Evolutionary conservation across 805 yeast genomes (phyloP).

Genomic region (Wickerhamomyces chaumierensis): DNA sequence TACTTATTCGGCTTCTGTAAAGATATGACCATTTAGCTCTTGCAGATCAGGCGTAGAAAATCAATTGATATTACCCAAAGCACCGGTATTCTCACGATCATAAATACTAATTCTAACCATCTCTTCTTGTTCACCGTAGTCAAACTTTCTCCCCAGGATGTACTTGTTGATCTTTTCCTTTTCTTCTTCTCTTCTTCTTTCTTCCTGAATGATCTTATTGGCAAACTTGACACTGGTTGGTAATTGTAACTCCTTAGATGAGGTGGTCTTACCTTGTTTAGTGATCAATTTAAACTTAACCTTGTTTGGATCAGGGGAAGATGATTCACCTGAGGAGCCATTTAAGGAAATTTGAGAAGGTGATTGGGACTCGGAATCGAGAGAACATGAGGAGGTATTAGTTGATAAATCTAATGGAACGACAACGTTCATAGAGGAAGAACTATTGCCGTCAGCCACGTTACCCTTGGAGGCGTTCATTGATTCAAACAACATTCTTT

Average conservation of each 20-base stretch:
- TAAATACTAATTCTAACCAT: too few relatives aligned
- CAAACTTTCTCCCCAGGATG: conserved; percentile 30
- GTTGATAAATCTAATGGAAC: neutral
- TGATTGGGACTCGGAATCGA: too few relatives aligned
- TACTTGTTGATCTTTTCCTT: conserved; percentile 45
- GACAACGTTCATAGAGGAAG: conserved; percentile 1
- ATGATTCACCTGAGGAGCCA: neutral
- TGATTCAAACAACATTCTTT: conserved; percentile 39
- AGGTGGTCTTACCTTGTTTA: conserved; percentile 36
- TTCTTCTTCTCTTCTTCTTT: conserved; percentile 37
- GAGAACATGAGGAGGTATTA: neutral
- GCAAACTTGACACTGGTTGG: conserved; percentile 48
- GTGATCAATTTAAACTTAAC: conserved; percentile 40
- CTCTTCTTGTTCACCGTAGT: conserved; percentile 10
- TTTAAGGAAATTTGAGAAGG: neutral
- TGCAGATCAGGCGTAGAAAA: too few relatives aligned
- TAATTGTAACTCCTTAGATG: conserved; percentile 32
- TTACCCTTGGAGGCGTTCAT: conserved; percentile 21
- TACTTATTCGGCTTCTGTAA: too few relatives aligned
- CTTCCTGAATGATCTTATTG: conserved; percentile 37
- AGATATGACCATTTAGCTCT: too few relatives aligned
- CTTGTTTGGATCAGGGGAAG: neutral
- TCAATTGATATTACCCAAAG: too few relatives aligned
- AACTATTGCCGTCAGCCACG: conserved; percentile 6
- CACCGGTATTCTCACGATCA: too few relatives aligned